Conservation (phyloP, 2,329 filamentous ascomycete species). For the Exophiala lecanii-corni region DNA sequence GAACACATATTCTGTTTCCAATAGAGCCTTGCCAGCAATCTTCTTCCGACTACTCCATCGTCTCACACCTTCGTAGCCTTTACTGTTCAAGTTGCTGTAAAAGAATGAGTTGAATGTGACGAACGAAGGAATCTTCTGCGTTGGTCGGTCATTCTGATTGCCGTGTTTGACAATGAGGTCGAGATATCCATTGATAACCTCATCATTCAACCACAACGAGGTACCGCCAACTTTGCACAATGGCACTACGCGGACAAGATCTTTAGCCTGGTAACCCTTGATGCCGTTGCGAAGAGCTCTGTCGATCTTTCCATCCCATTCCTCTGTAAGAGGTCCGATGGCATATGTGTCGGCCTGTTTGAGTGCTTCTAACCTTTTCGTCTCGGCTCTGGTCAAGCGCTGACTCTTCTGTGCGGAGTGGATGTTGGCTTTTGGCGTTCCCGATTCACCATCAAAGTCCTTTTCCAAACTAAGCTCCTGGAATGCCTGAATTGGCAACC, state of each 20-base stretch:
- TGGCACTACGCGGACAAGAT: conserved; percentile 25
- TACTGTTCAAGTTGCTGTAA: conserved; percentile 37
- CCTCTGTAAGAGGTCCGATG: conserved; percentile 32
- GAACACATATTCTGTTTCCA: conserved; percentile 44
- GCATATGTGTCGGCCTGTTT: conserved; percentile 27
- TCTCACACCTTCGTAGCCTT: conserved; percentile 36
- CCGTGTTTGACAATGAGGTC: conserved; percentile 35
- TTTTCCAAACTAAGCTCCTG: conserved; percentile 16
- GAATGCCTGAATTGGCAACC: conserved; percentile 17
- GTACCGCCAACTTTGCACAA: conserved; percentile 8
- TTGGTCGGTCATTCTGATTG: conserved; percentile 22
- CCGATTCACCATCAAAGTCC: conserved; percentile 8
- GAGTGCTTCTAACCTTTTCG: conserved; percentile 21
- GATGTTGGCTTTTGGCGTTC: conserved; percentile 22
- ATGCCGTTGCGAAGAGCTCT: conserved; percentile 26
- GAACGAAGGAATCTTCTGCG: conserved; percentile 33
- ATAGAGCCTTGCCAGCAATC: conserved; percentile 41
- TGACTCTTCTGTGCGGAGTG: conserved; percentile 16
- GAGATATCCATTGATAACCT: conserved; percentile 44
- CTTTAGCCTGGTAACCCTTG: conserved; percentile 15
- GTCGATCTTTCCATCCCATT: conserved; percentile 35
- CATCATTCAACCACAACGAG: conserved; percentile 42
- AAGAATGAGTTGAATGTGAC: conserved; percentile 45
- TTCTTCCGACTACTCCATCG: conserved; percentile 45
- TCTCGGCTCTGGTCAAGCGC: conserved; percentile 24